A percentile compares a stretch with the other conserved stretches of the same genome.
Evolutionary conservation across 2,329 filamentous ascomycete genomes (phyloP).

Genomic region (Colletotrichum graminicola): DNA sequence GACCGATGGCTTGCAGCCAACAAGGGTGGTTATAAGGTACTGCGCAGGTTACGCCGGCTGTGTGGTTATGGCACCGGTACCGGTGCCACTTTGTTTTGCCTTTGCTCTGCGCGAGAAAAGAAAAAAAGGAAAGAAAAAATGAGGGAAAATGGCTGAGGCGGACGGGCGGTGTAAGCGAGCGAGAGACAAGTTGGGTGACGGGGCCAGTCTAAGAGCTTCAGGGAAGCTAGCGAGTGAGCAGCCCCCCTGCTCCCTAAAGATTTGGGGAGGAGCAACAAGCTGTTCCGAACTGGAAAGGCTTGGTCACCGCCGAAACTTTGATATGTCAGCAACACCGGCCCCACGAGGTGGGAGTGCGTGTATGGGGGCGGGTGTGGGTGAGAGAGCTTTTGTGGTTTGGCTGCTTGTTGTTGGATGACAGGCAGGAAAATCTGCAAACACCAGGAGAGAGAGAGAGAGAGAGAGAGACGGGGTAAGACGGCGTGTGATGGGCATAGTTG

Average conservation of each 20-base stretch:
- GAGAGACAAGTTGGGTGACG: constrained; percentile 16
- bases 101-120: constrained; percentile 13
- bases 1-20: constrained; percentile 19
- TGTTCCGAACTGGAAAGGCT: constrained; percentile 35
- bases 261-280: constrained; percentile 34
- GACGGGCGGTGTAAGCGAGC: constrained; percentile 39
- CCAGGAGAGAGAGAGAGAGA: not conserved
- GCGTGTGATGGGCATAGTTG: constrained; percentile 28
- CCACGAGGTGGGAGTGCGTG: not conserved
- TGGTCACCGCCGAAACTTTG: constrained; percentile 33
- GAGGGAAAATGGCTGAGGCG: not conserved
- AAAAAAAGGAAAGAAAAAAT: not conserved
- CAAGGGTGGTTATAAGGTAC: constrained; percentile 13
- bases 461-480: not conserved
- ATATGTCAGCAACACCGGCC: constrained; percentile 35
- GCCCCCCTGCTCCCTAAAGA: not conserved
- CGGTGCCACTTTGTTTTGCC: constrained; percentile 10
- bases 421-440: constrained; percentile 4
- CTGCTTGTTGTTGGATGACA: constrained; percentile 7
- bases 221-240: not conserved
- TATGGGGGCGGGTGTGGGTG: not conserved
- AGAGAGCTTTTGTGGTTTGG: not conserved
- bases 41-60: not conserved
- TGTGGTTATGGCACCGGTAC: constrained; percentile 5
- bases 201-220: constrained; percentile 13